Conservation (phyloP, 257 asterid genomes). For the Solanum acaule region DNA sequence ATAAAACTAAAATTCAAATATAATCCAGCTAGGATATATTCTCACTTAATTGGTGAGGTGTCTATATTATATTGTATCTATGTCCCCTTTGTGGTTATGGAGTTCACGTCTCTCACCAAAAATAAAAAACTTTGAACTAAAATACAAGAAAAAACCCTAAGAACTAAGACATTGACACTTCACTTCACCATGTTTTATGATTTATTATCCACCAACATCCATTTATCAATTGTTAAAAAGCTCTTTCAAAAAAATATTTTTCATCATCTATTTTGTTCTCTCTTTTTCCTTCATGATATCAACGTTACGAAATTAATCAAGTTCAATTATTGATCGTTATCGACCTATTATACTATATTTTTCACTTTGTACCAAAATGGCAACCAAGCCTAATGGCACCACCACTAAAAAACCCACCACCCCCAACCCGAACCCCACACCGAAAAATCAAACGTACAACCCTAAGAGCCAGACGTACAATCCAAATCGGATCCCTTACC, state of each 20-base stretch:
- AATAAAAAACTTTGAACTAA: neutral
- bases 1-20: neutral
- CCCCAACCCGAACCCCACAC: neutral
- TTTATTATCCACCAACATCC: neutral
- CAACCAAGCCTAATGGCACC: neutral
- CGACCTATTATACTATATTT: neutral
- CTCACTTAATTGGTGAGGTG: neutral
- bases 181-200: neutral
- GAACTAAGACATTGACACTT: neutral
- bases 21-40: neutral
- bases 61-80: neutral
- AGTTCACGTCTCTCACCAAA: conserved; percentile 1
- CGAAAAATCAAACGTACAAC: neutral
- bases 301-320: neutral
- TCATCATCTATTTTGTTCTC: neutral
- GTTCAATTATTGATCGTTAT: neutral
- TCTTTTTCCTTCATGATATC: neutral
- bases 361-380: neutral
- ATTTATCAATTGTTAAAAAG: neutral
- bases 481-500: neutral
- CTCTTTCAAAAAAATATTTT: neutral
- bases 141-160: neutral
- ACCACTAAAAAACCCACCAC: neutral
- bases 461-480: neutral
- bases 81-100: neutral